Conservation (phyloP, 1,139 yeast species). For the Saccharomyces hybrid region DNA sequence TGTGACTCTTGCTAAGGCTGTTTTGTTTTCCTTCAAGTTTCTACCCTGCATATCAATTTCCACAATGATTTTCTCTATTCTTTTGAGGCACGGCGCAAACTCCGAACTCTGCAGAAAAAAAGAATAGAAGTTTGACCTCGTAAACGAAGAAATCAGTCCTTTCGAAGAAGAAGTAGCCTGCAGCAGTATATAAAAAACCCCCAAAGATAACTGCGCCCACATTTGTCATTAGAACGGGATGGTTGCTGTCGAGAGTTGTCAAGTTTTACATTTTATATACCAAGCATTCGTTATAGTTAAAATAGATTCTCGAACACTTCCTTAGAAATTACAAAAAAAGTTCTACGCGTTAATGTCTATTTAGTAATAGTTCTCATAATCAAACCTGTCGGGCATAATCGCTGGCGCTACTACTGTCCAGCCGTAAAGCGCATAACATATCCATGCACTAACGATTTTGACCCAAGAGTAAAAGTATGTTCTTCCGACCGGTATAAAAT, state of each 20-base stretch:
- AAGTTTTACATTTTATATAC: too few relatives aligned
- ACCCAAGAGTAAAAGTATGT: slow-evolving; percentile 95
- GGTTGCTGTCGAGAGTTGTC: too few relatives aligned
- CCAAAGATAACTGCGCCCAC: too few relatives aligned
- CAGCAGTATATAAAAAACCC: too few relatives aligned
- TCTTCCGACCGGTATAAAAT: slow-evolving; percentile 93
- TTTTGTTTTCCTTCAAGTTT: too few relatives aligned
- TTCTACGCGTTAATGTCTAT: not conserved
- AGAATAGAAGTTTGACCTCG: not conserved
- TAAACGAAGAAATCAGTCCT: not conserved
- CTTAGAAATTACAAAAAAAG: not conserved
- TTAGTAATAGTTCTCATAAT: slow-evolving; percentile 21
- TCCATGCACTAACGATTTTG: slow-evolving; percentile 86
- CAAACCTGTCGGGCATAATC: slow-evolving; percentile 81
- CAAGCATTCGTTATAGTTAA: not conserved
- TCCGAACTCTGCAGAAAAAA: not conserved
- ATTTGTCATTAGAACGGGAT: too few relatives aligned
- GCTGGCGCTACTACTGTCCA: slow-evolving; percentile 94
- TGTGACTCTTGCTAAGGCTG: too few relatives aligned
- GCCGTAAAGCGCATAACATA: slow-evolving; percentile 73
- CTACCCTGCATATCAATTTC: not conserved
- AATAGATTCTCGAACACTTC: too few relatives aligned
- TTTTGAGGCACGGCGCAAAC: not conserved
- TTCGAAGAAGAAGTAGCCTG: not conserved
- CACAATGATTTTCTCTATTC: not conserved